Evolutionary conservation across 2,329 filamentous ascomycete species (phyloP).

Genomic region (Alternaria novae-zelandiae): DNA sequence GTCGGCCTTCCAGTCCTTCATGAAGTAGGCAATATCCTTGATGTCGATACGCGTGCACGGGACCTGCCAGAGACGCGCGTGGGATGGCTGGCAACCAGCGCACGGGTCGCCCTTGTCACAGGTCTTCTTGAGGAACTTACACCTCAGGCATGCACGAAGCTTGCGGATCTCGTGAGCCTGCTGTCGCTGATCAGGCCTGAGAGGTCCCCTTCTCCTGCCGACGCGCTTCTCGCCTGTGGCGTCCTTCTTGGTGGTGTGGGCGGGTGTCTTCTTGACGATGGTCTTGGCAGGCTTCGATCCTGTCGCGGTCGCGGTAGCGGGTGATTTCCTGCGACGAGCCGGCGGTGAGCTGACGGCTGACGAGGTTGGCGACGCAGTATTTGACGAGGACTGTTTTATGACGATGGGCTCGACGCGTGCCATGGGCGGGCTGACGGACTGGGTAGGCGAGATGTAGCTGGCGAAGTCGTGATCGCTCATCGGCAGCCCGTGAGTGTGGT

Average conservation of each 20-base stretch:
- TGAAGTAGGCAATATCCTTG: conserved; percentile 97
- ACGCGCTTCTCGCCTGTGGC: conserved; percentile 84
- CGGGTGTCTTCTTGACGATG: conserved; percentile 76
- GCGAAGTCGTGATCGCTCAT: conserved; percentile 39
- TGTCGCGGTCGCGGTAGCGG: conserved; percentile 70
- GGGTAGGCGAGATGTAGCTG: conserved; percentile 51
- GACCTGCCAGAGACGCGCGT: conserved; percentile 95
- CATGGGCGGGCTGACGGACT: conserved; percentile 70
- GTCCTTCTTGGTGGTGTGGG: conserved; percentile 77
- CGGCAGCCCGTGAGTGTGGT: conserved; percentile 31
- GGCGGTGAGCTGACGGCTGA: conserved; percentile 61
- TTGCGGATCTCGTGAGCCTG: conserved; percentile 97
- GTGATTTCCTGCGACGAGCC: conserved; percentile 74
- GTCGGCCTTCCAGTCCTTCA: conserved; percentile 99
- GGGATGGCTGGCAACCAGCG: conserved; percentile 91
- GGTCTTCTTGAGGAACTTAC: conserved; percentile 99
- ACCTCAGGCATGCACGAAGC: conserved; percentile 88
- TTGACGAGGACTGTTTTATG: conserved; percentile 69
- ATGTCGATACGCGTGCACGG: conserved; percentile 98
- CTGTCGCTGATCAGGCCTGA: conserved; percentile 91
- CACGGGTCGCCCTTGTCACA: conserved; percentile 98
- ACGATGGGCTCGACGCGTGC: conserved; percentile 72
- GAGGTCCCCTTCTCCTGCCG: conserved; percentile 84
- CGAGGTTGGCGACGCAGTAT: conserved; percentile 66
- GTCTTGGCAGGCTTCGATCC: conserved; percentile 78